phyloP scores from a whole-genome alignment of 495 filamentous ascomycete species.

The Bryoglossum gracile region DNA sequence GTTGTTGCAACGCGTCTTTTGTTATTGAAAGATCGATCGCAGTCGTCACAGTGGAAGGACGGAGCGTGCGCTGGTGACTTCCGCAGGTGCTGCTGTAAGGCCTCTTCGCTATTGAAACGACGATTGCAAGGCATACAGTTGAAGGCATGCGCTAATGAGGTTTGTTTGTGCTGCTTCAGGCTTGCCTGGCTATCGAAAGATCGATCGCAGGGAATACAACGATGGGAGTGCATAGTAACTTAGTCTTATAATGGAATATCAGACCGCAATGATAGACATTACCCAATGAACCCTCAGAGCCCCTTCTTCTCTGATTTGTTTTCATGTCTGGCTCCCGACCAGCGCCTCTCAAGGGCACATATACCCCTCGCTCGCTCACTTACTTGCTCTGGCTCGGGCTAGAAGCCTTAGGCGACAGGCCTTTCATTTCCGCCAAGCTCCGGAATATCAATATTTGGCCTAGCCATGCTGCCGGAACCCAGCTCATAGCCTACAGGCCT shows the following conservation, averaged over 20 bases:
- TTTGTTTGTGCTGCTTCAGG: too few species aligned
- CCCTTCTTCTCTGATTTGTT: neutral
- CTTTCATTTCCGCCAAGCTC: conserved; percentile 2
- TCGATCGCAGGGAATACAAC: too few species aligned
- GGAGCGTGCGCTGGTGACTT: conserved; percentile 12
- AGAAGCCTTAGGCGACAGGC: conserved; percentile 2
- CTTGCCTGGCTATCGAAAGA: too few species aligned
- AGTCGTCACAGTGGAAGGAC: conserved; percentile 15
- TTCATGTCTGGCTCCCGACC: neutral
- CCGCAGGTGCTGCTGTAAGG: conserved; percentile 9
- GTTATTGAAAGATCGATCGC: conserved; percentile 14
- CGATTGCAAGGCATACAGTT: too few species aligned
- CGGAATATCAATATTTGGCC: conserved; percentile 3
- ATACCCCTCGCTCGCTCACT: neutral
- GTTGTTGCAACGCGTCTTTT: too few species aligned
- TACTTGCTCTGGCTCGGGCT: neutral
- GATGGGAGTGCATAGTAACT: too few species aligned
- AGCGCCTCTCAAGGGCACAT: neutral
- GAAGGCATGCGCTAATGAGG: too few species aligned
- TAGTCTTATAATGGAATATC: neutral
- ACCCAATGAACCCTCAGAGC: neutral
- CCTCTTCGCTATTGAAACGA: conserved; percentile 5
- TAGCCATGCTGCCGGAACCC: neutral
- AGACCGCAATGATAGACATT: neutral
- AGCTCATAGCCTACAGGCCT: conserved; percentile 4